Evolutionary conservation across 2,329 filamentous ascomycete species (phyloP), one percentile per base, ranked within the genome.

Genomic region (Gaeumannomyces sp.): DNA sequence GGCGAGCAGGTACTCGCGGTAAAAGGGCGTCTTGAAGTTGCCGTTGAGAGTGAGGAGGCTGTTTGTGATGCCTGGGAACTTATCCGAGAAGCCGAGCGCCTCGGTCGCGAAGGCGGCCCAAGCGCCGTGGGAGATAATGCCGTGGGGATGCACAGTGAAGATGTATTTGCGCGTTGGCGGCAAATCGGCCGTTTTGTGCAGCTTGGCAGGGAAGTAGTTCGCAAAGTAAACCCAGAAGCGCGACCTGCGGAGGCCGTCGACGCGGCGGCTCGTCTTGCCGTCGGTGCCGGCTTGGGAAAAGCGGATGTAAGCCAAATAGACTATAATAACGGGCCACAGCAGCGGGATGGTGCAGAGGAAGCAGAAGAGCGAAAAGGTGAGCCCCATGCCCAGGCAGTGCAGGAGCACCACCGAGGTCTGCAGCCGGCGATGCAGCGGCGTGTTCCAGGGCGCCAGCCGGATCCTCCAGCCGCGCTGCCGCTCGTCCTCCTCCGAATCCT

Each of bases 61-160:
- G 77, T 98, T 98, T 60, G 91, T 97, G 75, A 99, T 97, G 66
- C 93, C 94, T 0, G 95, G 95, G 72, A 97, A 99, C 67, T 96
- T 86, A 65, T 91, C 86, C 0, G 86, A 83, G 75, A 97, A 98
- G 0, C 92, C 92, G 0, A 97, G 83, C 0, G 92, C 92, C 71
- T 97, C 93, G 0, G 94, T 98, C 4, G 84, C 91, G 73, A 98
- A 98, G 6, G 93, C 91, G 6, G 88, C 91, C 79, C 94, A 97
- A 0, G 93, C 94, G n/a, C 94, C 95, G 71, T 97, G 92, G 6
- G 91, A 95, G 72, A 99, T 97, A 76, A 99, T 98, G 29, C 95
- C 69, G 73, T 99, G 95, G 0, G 95, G 95, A 72, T 98, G 95
- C 76, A 98, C 98, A 59, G 94, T 94, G 71, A 99, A 93, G 68